These are phyloP conservation scores for Tuber umbilicatum DNA, from an alignment of 495 filamentous ascomycete species.

Conservation along the genomic window DNA sequence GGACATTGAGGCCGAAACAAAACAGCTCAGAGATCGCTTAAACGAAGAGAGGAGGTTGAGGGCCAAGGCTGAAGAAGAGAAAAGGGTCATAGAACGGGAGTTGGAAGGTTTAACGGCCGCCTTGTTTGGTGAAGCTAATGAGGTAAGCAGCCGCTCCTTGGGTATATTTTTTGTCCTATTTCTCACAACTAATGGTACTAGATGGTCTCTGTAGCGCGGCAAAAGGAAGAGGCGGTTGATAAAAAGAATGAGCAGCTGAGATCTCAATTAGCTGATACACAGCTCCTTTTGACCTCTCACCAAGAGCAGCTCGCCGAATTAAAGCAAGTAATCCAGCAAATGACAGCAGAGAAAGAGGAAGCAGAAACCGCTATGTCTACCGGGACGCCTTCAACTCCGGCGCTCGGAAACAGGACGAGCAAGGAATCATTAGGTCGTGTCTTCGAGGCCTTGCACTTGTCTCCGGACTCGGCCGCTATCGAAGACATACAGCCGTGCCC, in stretches of 20 bases:
- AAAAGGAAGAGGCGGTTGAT: slow-evolving; percentile 66
- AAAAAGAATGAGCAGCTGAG: slow-evolving; percentile 73
- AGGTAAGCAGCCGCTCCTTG: slow-evolving; percentile 46
- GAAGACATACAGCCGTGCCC: slow-evolving; percentile 67
- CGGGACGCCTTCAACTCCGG: slow-evolving; percentile 64
- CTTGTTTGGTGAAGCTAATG: slow-evolving; percentile 92
- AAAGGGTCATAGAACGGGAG: slow-evolving; percentile 69
- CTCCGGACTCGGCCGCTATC: slow-evolving; percentile 46
- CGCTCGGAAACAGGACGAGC: slow-evolving; percentile 40
- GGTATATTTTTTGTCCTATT: background rate
- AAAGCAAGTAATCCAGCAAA: slow-evolving; percentile 83
- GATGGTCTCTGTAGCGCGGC: slow-evolving; percentile 82
- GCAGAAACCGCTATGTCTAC: slow-evolving; percentile 53
- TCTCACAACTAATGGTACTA: slow-evolving; percentile 40
- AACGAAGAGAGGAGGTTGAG: slow-evolving; percentile 57
- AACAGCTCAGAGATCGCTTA: slow-evolving; percentile 60
- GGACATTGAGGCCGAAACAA: slow-evolving; percentile 62
- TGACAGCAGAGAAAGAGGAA: slow-evolving; percentile 68
- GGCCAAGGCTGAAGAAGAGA: slow-evolving; percentile 59
- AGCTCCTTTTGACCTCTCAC: slow-evolving; percentile 76
- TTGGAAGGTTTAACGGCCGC: slow-evolving; percentile 81
- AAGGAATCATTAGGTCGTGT: slow-evolving; percentile 46
- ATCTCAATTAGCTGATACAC: slow-evolving; percentile 72
- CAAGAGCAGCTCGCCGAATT: slow-evolving; percentile 90
- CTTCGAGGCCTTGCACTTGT: slow-evolving; percentile 47